Conservation (phyloP, 345 rosid genomes). For the Moricandia arvensis region DNA sequence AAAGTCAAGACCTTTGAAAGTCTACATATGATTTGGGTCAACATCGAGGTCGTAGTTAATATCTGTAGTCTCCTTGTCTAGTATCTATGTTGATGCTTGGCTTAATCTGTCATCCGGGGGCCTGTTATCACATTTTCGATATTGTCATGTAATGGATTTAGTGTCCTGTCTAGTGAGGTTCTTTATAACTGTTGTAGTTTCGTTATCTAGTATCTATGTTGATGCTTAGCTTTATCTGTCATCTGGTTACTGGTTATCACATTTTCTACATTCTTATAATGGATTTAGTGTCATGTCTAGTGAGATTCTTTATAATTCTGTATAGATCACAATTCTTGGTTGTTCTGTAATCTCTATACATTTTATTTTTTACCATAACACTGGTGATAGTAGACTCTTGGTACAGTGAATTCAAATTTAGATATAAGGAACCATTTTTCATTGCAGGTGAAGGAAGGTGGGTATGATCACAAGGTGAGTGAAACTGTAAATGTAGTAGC, state of each 20-base stretch:
- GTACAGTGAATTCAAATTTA: background rate
- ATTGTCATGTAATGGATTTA: background rate
- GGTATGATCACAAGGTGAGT: conserved; percentile 85
- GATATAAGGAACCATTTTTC: conserved; percentile 2
- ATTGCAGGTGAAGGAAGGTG: conserved; percentile 89
- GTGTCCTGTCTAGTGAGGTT: background rate
- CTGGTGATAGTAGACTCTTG: background rate
- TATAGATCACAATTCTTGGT: background rate
- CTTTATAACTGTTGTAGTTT: background rate
- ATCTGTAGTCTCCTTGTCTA: conserved; percentile 4
- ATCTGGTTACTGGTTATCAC: background rate
- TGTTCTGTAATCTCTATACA: background rate
- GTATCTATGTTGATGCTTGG: background rate
- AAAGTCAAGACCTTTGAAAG: background rate
- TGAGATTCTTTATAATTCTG: background rate
- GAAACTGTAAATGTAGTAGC: conserved; percentile 92
- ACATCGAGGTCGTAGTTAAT: background rate
- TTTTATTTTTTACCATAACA: background rate
- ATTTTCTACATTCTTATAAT: background rate
- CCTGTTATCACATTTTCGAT: background rate
- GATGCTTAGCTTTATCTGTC: background rate
- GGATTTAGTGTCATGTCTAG: background rate
- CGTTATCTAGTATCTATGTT: background rate
- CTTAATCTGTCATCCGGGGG: background rate
- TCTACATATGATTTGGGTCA: background rate